These are phyloP conservation scores for Toxicodendron radicans DNA, from an alignment of 345 rosid genomes.

Conservation along the genomic window DNA sequence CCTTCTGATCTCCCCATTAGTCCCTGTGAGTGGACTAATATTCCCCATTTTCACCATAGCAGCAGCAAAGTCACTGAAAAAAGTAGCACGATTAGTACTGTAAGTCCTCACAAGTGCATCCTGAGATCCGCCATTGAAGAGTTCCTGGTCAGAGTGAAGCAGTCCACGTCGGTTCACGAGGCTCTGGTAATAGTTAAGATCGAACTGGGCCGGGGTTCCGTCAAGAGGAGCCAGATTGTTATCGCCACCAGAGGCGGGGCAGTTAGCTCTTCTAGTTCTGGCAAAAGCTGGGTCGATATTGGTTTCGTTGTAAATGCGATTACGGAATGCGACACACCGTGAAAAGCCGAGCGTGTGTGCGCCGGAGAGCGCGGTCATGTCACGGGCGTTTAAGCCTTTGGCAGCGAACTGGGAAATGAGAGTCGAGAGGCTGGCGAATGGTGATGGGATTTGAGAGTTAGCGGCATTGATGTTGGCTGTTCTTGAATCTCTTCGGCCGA, in stretches of 20 bases:
- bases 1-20: constrained; percentile 40
- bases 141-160: constrained; percentile 49
- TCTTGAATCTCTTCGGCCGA: constrained; percentile 52
- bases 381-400: constrained; percentile 38
- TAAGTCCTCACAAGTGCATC: constrained; percentile 32
- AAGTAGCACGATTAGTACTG: constrained; percentile 20
- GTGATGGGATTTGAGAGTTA: constrained; percentile 44
- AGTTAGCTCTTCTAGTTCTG: constrained; percentile 20
- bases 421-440: constrained; percentile 30
- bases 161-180: constrained; percentile 38
- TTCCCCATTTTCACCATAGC: constrained; percentile 54
- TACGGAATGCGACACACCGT: constrained; percentile 32
- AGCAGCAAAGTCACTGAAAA: constrained; percentile 35
- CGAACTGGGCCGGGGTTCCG: constrained; percentile 30
- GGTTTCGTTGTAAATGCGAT: constrained; percentile 45
- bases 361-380: constrained; percentile 47
- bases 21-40: constrained; percentile 39
- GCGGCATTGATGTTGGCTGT: constrained; percentile 45
- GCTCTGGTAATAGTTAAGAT: constrained; percentile 31
- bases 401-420: constrained; percentile 38
- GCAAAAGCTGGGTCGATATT: constrained; percentile 36
- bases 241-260: constrained; percentile 37
- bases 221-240: constrained; percentile 37
- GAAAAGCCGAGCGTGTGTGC: constrained; percentile 39
- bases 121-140: constrained; percentile 38